Conservation (phyloP, 345 rosid species). For the Lepidium aucheri region DNA sequence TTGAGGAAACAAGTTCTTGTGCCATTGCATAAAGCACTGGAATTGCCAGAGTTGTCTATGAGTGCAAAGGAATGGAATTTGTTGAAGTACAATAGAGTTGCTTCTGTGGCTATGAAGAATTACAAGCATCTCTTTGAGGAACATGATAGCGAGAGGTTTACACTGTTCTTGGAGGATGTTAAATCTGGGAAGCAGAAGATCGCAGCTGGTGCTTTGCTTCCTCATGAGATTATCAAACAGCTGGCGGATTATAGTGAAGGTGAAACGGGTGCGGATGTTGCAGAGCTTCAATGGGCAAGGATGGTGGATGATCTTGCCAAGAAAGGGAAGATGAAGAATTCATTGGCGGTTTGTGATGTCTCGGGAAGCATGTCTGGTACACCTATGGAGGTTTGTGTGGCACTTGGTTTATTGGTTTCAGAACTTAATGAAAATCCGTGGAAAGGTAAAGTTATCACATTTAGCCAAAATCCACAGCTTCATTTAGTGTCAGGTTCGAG, state of each 20-base stretch:
- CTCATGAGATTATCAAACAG: conserved; percentile 47
- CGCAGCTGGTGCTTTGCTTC: conserved; percentile 54
- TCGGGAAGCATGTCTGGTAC: conserved; percentile 42
- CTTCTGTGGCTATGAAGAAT: conserved; percentile 30
- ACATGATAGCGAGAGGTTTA: conserved; percentile 22
- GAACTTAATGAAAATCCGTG: conserved; percentile 55
- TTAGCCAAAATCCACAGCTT: conserved; percentile 35
- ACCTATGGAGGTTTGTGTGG: conserved; percentile 54
- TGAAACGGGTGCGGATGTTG: conserved; percentile 28
- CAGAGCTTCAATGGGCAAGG: conserved; percentile 53
- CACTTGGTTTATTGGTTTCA: conserved; percentile 45
- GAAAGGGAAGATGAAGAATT: conserved; percentile 42
- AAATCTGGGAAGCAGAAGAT: conserved; percentile 27
- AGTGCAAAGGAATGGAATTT: conserved; percentile 23
- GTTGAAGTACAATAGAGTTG: conserved; percentile 22
- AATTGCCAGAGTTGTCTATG: conserved; percentile 24
- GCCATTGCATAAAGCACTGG: conserved; percentile 15
- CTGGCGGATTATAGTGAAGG: conserved; percentile 11
- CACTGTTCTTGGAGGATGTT: conserved; percentile 9
- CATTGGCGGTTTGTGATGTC: conserved; percentile 49
- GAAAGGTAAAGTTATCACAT: conserved; percentile 55
- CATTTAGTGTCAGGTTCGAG: conserved; percentile 27
- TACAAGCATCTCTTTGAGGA: conserved; percentile 8
- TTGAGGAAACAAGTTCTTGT: conserved; percentile 30
- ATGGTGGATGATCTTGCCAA: conserved; percentile 46